Conservation (phyloP, 2,329 filamentous ascomycete genomes). For the Nemania sp. region DNA sequence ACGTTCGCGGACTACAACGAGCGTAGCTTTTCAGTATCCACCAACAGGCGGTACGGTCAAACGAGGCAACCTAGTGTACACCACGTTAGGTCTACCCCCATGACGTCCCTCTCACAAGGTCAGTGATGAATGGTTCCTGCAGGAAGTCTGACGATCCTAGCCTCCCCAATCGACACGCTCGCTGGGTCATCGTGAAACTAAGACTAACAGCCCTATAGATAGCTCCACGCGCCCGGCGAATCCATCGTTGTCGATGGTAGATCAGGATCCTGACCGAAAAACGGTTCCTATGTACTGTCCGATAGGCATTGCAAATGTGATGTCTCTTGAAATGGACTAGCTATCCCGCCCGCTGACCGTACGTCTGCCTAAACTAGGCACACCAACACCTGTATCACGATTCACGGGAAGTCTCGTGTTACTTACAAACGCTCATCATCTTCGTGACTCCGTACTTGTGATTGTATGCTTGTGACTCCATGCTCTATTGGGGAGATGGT, state of each 20-base stretch:
- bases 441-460: not conserved
- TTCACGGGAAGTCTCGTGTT: not conserved
- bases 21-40: conserved; percentile 6
- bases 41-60: not conserved
- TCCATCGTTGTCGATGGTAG: not conserved
- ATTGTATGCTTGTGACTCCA: not conserved
- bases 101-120: not conserved
- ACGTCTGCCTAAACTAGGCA: not conserved
- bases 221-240: not conserved
- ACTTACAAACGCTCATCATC: not conserved
- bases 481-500: not conserved
- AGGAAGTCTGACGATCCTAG: not conserved
- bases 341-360: conserved; percentile 7
- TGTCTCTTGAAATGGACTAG: not conserved
- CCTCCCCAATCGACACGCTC: not conserved
- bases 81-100: conserved; percentile 15
- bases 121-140: conserved; percentile 1
- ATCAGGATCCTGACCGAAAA: not conserved
- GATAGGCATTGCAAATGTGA: not conserved
- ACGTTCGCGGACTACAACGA: conserved; percentile 6
- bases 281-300: not conserved
- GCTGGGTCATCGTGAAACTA: conserved; percentile 1
- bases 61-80: conserved; percentile 25
- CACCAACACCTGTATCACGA: not conserved
- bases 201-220: conserved; percentile 18